Percentiles rank a stretch among this genome's conserved stretches.
phyloP scores from a whole-genome alignment of 2,329 filamentous ascomycete genomes.

The Xylariaceae sp. region DNA sequence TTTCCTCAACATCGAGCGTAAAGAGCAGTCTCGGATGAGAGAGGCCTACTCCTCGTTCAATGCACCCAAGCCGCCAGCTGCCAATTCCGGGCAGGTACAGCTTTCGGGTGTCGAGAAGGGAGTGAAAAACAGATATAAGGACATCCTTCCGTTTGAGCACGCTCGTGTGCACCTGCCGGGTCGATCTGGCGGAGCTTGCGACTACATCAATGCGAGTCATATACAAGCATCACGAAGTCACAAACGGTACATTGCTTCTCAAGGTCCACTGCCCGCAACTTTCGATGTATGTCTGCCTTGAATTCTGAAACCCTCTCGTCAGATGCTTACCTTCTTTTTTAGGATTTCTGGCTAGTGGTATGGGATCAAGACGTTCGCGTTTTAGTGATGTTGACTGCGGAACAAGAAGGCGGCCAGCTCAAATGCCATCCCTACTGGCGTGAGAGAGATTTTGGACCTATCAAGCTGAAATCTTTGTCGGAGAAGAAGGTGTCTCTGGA shows the following conservation, averaged over 20 bases:
- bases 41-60: slow-evolving; percentile 59
- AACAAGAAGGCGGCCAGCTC: slow-evolving; percentile 85
- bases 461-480: slow-evolving; percentile 71
- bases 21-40: slow-evolving; percentile 89
- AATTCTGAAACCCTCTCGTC: background rate
- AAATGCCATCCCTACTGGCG: slow-evolving; percentile 97
- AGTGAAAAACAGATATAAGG: slow-evolving; percentile 94
- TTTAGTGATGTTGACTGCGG: slow-evolving; percentile 93
- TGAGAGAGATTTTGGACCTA: slow-evolving; percentile 68
- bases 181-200: slow-evolving; percentile 65
- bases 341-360: slow-evolving; percentile 97
- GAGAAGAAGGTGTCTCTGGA: slow-evolving; percentile 81
- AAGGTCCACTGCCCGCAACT: slow-evolving; percentile 87
- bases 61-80: slow-evolving; percentile 29
- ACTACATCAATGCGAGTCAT: slow-evolving; percentile 94
- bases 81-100: slow-evolving; percentile 47
- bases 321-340: slow-evolving; percentile 23
- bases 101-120: slow-evolving; percentile 94
- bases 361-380: slow-evolving; percentile 97
- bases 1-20: slow-evolving; percentile 78
- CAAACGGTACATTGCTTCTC: slow-evolving; percentile 92
- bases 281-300: slow-evolving; percentile 68
- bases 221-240: slow-evolving; percentile 75
- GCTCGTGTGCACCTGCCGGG: slow-evolving; percentile 76
- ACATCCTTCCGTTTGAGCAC: slow-evolving; percentile 95